Conservation (phyloP, 2,329 filamentous ascomycete genomes). For the Pyricularia sp. region DNA sequence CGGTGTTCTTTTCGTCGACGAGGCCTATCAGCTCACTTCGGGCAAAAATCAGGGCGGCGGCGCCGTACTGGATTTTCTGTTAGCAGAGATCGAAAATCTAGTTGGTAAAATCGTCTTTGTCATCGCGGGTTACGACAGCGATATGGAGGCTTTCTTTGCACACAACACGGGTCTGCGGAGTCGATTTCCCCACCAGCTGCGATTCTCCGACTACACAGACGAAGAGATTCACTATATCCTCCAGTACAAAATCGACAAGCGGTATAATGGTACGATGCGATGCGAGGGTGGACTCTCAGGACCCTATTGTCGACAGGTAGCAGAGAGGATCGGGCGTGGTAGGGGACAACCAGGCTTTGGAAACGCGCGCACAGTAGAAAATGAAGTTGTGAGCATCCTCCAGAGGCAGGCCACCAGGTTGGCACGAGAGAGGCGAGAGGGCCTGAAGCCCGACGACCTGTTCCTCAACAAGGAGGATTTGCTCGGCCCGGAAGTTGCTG, state of each 20-base stretch:
- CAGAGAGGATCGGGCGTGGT: slow-evolving; percentile 45
- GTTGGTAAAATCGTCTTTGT: slow-evolving; percentile 58
- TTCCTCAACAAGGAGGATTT: slow-evolving; percentile 53
- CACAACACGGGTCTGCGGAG: slow-evolving; percentile 62
- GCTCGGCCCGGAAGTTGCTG: slow-evolving; percentile 33
- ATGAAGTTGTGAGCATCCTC: slow-evolving; percentile 38
- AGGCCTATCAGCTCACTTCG: slow-evolving; percentile 61
- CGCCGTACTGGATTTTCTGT: slow-evolving; percentile 55
- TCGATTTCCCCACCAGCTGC: slow-evolving; percentile 51
- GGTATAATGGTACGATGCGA: slow-evolving; percentile 41
- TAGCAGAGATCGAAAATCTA: slow-evolving; percentile 60
- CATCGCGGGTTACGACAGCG: slow-evolving; percentile 57
- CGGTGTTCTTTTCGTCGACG: slow-evolving; percentile 64
- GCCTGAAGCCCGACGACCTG: slow-evolving; percentile 37
- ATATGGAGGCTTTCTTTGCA: slow-evolving; percentile 65
- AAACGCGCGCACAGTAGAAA: slow-evolving; percentile 59
- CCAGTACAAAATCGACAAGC: slow-evolving; percentile 35
- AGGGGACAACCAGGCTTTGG: slow-evolving; percentile 57
- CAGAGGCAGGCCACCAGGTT: slow-evolving; percentile 48
- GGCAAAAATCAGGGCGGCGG: slow-evolving; percentile 43
- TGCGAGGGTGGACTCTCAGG: slow-evolving; percentile 45
- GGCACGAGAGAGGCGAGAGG: slow-evolving; percentile 25
- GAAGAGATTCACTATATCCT: slow-evolving; percentile 51
- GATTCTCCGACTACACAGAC: slow-evolving; percentile 58
- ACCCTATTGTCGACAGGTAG: slow-evolving; percentile 50